These are phyloP conservation scores for Madurella mycetomatis DNA, from an alignment of 2,329 filamentous ascomycete species.

Conservation along the genomic window DNA sequence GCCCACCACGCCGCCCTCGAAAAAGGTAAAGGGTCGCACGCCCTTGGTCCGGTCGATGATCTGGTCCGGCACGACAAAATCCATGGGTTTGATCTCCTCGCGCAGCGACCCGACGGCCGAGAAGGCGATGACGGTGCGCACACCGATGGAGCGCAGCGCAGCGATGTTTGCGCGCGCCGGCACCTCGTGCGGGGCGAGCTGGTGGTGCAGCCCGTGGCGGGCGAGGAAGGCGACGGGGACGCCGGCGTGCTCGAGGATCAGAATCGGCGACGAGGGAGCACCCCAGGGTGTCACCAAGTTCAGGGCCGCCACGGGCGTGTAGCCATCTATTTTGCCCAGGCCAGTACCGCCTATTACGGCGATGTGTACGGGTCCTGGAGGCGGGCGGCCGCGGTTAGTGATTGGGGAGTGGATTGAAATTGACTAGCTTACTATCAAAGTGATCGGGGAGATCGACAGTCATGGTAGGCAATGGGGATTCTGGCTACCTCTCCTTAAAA, in stretches of 20 bases:
- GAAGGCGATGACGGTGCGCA: constrained; percentile 89
- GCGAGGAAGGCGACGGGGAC: constrained; percentile 87
- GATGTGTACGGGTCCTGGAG: constrained; percentile 66
- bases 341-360: constrained; percentile 93
- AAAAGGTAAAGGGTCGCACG: constrained; percentile 90
- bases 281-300: constrained; percentile 86
- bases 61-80: constrained; percentile 96
- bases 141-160: constrained; percentile 86
- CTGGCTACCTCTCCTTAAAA: background rate
- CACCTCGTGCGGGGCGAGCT: constrained; percentile 92
- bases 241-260: constrained; percentile 81
- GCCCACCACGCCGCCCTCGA: constrained; percentile 84
- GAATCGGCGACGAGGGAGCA: constrained; percentile 67
- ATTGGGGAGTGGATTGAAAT: background rate
- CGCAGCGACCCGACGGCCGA: constrained; percentile 89
- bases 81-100: constrained; percentile 89
- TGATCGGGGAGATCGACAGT: constrained; percentile 45
- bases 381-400: constrained; percentile 4
- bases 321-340: constrained; percentile 80
- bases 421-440: constrained; percentile 49
- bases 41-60: constrained; percentile 97
- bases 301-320: constrained; percentile 76
- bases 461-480: constrained; percentile 12
- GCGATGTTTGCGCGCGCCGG: constrained; percentile 93
- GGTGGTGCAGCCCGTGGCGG: constrained; percentile 84